Percentiles rank a stretch among this genome's conserved stretches.
These are phyloP conservation scores for Mycena indigotica DNA, from an alignment of 768 basidiomycete species.

Conservation along the genomic window DNA sequence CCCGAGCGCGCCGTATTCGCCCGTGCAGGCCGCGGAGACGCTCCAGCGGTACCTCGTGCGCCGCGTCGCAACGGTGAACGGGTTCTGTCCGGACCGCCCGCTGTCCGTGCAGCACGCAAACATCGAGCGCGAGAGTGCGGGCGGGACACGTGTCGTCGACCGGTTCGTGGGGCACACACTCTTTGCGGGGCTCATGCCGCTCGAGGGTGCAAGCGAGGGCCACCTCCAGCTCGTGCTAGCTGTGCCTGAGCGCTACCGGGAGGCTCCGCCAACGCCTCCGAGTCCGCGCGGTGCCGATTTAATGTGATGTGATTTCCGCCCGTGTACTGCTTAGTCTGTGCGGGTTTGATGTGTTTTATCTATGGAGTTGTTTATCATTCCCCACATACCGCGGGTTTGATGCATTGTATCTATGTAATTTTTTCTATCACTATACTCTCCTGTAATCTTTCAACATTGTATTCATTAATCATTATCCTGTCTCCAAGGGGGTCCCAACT, in stretches of 20 bases:
- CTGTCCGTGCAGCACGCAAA: not conserved
- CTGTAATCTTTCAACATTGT: no score
- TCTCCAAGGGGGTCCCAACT: no score
- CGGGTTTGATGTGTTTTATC: no score
- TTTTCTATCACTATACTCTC: no score
- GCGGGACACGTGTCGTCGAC: not conserved
- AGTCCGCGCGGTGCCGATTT: no score
- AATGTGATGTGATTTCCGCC: no score
- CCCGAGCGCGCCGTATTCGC: not conserved
- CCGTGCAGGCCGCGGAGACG: not conserved
- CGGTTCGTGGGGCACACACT: constrained; percentile 5
- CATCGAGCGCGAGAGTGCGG: not conserved
- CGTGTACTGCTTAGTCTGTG: no score
- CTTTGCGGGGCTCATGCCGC: constrained; percentile 2
- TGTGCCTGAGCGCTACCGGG: constrained; percentile 2
- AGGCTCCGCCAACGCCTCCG: not conserved
- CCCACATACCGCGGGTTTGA: no score
- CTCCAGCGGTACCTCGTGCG: constrained; percentile 7
- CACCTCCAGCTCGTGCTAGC: constrained; percentile 1
- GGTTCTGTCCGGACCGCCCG: not conserved
- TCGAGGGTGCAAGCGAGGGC: not conserved
- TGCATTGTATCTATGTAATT: no score
- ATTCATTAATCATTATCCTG: no score
- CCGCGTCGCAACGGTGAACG: constrained; percentile 14
- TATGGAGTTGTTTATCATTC: no score